Conservation (phyloP, 495 filamentous ascomycete species). For the Penicillium soppii region DNA sequence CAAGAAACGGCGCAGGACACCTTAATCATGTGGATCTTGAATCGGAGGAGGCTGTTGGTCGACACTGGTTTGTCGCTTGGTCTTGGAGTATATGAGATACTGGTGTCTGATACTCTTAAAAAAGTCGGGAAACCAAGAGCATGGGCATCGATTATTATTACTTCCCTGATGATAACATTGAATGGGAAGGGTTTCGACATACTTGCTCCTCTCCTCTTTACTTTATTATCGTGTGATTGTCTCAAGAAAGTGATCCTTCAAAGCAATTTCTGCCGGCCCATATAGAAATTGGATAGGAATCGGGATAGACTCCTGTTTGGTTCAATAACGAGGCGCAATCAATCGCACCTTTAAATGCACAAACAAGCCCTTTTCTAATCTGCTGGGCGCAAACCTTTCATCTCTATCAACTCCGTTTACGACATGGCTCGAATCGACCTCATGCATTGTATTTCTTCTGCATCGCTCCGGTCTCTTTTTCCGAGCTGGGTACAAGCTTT, state of each 20-base stretch:
- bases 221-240: no score
- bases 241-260: neutral
- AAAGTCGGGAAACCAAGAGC: no score
- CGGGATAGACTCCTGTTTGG: neutral
- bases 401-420: neutral
- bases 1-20: slow-evolving; percentile 1
- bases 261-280: slow-evolving; percentile 1
- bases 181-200: no score
- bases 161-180: neutral
- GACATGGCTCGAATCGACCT: neutral
- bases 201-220: no score
- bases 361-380: neutral
- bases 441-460: neutral
- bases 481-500: neutral
- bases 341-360: neutral
- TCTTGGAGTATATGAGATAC: neutral
- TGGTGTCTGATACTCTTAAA: neutral
- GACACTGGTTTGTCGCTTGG: neutral
- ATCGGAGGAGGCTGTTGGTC: neutral
- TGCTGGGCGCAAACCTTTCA: neutral
- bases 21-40: neutral
- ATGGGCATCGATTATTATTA: no score
- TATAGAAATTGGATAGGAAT: neutral
- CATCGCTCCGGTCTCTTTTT: neutral
- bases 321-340: neutral